Evolutionary conservation across 768 basidiomycete genomes (phyloP).

Genomic region (Mycena indigotica): DNA sequence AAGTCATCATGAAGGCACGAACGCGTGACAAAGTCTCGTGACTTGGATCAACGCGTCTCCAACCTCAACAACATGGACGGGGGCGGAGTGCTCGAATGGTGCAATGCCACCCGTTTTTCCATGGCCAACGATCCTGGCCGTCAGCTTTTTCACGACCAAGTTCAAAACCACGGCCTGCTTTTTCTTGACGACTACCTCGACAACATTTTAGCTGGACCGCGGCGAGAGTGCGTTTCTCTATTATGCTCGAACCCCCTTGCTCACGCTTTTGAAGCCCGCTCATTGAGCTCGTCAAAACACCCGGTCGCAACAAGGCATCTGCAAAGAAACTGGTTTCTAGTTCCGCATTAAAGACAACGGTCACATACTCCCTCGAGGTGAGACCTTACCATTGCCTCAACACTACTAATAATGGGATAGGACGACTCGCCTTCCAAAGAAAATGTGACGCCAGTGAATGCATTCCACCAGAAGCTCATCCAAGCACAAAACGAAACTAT

Average conservation of each 20-base stretch:
- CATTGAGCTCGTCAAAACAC: conserved; percentile 83
- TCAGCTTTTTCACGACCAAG: conserved; percentile 69
- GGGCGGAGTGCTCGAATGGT: conserved; percentile 68
- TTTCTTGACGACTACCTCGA: conserved; percentile 81
- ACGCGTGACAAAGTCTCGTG: too few relatives aligned
- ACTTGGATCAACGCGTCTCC: conserved; percentile 17
- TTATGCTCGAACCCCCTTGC: neutral
- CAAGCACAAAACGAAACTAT: conserved; percentile 32
- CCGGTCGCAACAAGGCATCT: conserved; percentile 67
- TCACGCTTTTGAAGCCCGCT: conserved; percentile 51
- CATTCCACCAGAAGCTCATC: conserved; percentile 49
- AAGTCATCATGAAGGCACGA: neutral
- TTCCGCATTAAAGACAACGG: conserved; percentile 47
- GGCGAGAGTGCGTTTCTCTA: conserved; percentile 56
- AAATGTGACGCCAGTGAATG: conserved; percentile 44
- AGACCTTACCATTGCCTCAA: too few relatives aligned
- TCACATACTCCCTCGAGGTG: conserved; percentile 52
- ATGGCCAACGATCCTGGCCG: conserved; percentile 77
- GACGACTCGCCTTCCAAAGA: conserved; percentile 40
- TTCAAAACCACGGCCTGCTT: conserved; percentile 74
- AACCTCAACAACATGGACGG: conserved; percentile 41
- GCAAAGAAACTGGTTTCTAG: conserved; percentile 52
- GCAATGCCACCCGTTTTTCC: conserved; percentile 60
- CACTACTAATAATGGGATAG: too few relatives aligned
- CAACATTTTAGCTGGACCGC: conserved; percentile 66